phyloP scores from a whole-genome alignment of 306 rosid genomes.

The Neltuma alba region DNA sequence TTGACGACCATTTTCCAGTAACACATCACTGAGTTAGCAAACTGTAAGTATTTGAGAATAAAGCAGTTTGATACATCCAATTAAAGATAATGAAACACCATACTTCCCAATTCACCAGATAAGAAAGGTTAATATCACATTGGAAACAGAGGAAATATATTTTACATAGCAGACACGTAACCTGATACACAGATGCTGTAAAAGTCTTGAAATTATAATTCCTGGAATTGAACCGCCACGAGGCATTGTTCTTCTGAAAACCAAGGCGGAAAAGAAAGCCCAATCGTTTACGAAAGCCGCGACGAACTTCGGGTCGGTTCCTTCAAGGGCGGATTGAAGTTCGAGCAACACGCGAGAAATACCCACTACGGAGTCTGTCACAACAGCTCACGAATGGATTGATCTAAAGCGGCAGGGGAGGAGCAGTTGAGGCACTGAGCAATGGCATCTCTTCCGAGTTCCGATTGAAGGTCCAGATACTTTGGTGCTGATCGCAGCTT shows the following conservation, averaged over 20 bases:
- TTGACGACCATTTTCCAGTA: neutral
- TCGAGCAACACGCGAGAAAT: slow-evolving; percentile 60
- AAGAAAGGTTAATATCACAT: neutral
- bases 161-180: slow-evolving; percentile 39
- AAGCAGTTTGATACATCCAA: slow-evolving; percentile 24
- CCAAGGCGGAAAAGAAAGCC: slow-evolving; percentile 69
- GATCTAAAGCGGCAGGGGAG: slow-evolving; percentile 76
- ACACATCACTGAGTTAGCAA: slow-evolving; percentile 10
- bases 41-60: slow-evolving; percentile 31
- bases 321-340: slow-evolving; percentile 81
- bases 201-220: slow-evolving; percentile 58
- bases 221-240: slow-evolving; percentile 56
- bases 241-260: slow-evolving; percentile 55
- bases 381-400: slow-evolving; percentile 82
- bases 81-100: slow-evolving; percentile 10
- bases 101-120: neutral
- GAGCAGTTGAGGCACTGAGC: slow-evolving; percentile 66
- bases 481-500: slow-evolving; percentile 79
- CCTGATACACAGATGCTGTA: slow-evolving; percentile 78
- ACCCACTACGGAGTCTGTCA: slow-evolving; percentile 51
- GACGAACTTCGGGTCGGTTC: slow-evolving; percentile 58
- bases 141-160: slow-evolving; percentile 32
- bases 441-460: slow-evolving; percentile 74
- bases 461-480: slow-evolving; percentile 65
- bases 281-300: slow-evolving; percentile 69